Evolutionary conservation across 2,329 filamentous ascomycete genomes (phyloP).

Genomic region (Fonsecaea multimorphosa): DNA sequence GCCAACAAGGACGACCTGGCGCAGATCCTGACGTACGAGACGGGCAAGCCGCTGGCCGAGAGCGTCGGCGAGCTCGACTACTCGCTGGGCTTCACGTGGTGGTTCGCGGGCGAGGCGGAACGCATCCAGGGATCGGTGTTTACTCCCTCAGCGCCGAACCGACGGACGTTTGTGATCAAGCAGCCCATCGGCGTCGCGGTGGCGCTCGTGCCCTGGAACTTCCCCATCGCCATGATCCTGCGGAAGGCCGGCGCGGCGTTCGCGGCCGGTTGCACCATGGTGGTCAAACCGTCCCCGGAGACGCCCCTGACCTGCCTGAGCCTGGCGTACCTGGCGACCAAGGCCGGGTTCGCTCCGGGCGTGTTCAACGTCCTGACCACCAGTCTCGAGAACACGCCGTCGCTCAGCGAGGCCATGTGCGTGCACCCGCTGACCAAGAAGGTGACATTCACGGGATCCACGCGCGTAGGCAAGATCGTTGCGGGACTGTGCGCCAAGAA

Average conservation of each 20-base stretch:
- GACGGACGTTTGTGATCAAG: constrained; percentile 74
- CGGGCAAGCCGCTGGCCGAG: constrained; percentile 64
- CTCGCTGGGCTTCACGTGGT: constrained; percentile 60
- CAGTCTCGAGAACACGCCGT: constrained; percentile 48
- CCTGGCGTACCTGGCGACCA: constrained; percentile 59
- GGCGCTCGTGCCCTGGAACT: constrained; percentile 76
- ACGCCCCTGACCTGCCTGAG: constrained; percentile 64
- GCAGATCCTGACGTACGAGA: constrained; percentile 67
- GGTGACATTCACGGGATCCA: constrained; percentile 65
- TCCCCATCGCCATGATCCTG: constrained; percentile 70
- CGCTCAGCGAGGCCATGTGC: constrained; percentile 57
- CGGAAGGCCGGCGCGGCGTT: constrained; percentile 71
- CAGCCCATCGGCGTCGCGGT: constrained; percentile 73
- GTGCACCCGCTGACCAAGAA: constrained; percentile 66
- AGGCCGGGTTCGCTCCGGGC: constrained; percentile 64
- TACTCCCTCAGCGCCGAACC: constrained; percentile 64
- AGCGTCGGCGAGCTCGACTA: constrained; percentile 64
- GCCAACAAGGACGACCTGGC: constrained; percentile 68
- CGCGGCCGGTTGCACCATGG: constrained; percentile 75
- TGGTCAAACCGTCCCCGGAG: constrained; percentile 74
- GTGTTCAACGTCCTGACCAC: constrained; percentile 67
- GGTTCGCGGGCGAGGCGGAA: constrained; percentile 67
- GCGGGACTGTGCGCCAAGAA: constrained; percentile 65
- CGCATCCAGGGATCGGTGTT: constrained; percentile 66
- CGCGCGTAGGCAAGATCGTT: constrained; percentile 67